Evolutionary conservation across 140 eudicot species (phyloP).

Genomic region (Flaveria floridana): DNA sequence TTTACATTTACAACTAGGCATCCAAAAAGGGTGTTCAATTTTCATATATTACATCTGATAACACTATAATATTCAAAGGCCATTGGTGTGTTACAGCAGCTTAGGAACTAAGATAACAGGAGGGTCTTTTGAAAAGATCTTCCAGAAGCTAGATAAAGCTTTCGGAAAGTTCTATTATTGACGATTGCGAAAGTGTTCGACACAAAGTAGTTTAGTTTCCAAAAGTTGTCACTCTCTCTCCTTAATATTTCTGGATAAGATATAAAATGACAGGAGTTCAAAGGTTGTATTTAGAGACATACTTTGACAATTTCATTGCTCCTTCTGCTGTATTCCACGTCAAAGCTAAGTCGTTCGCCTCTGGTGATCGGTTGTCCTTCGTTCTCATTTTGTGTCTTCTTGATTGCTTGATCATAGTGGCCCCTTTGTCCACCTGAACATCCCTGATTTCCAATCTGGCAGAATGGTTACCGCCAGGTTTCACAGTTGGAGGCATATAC

Average conservation of each 20-base stretch:
- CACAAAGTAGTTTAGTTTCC: not conserved
- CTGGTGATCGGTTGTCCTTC: constrained; percentile 33
- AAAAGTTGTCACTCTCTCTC: constrained; percentile 1
- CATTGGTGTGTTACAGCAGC: not conserved
- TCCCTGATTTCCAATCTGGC: constrained; percentile 67
- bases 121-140: not conserved
- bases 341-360: constrained; percentile 34
- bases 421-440: constrained; percentile 82
- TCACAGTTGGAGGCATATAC: constrained; percentile 30
- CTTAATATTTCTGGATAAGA: not conserved
- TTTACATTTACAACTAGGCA: constrained; percentile 20
- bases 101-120: constrained; percentile 14
- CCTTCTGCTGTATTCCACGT: constrained; percentile 57
- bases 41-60: constrained; percentile 12
- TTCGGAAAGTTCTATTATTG: not conserved
- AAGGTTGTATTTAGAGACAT: constrained; percentile 27
- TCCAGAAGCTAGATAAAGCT: not conserved
- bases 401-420: constrained; percentile 39
- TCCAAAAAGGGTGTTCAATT: constrained; percentile 13
- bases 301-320: constrained; percentile 61
- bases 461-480: constrained; percentile 30
- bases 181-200: not conserved
- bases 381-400: constrained; percentile 33
- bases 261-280: constrained; percentile 3
- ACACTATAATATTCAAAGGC: not conserved